These are phyloP conservation scores for Tetrapisispora arboricola DNA, from an alignment of 805 yeast species.

Conservation along the genomic window DNA sequence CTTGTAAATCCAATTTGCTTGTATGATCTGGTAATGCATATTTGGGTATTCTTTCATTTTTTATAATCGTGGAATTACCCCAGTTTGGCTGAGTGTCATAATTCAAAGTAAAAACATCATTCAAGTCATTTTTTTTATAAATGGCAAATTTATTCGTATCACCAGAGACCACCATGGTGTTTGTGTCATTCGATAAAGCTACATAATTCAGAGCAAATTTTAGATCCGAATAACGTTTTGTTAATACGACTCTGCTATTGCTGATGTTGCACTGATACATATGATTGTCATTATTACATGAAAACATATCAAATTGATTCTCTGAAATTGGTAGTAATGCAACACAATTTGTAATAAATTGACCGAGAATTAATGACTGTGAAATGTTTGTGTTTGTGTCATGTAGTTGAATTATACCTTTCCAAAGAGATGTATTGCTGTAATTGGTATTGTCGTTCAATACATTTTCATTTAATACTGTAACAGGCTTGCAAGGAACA, in stretches of 20 bases:
- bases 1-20: not conserved
- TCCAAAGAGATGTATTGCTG: conserved; percentile 31
- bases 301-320: conserved; percentile 43
- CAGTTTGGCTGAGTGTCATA: conserved; percentile 22
- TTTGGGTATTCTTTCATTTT: conserved; percentile 23
- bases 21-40: conserved; percentile 23
- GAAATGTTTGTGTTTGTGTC: conserved; percentile 39
- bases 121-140: conserved; percentile 30
- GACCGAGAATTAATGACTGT: conserved; percentile 55
- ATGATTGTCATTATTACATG: conserved; percentile 76
- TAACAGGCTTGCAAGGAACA: conserved; percentile 20
- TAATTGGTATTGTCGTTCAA: conserved; percentile 23
- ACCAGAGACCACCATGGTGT: conserved; percentile 58
- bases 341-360: conserved; percentile 76
- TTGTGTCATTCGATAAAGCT: conserved; percentile 51
- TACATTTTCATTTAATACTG: conserved; percentile 21
- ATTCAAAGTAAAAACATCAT: conserved; percentile 20
- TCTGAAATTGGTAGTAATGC: conserved; percentile 37
- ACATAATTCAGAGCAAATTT: conserved; percentile 71
- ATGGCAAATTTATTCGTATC: conserved; percentile 62
- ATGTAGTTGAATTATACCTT: conserved; percentile 40
- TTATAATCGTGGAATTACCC: conserved; percentile 23
- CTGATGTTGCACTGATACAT: conserved; percentile 55
- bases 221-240: conserved; percentile 36
- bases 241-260: conserved; percentile 37